phyloP scores from a whole-genome alignment of 345 rosid genomes.

The Eucalyptus shirleyi region DNA sequence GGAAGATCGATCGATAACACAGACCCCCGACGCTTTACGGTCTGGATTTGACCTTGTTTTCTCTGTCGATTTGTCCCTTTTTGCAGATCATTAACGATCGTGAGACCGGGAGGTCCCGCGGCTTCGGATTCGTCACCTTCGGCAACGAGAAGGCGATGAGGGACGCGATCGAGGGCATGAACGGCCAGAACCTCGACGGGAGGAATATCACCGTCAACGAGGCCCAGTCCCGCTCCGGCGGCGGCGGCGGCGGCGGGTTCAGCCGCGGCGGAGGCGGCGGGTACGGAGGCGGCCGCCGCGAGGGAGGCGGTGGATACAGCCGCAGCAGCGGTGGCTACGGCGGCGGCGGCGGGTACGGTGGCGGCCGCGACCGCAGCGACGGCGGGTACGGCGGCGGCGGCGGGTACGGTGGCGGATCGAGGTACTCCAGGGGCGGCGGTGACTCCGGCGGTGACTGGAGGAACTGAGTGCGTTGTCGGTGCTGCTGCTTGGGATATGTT shows the following conservation, averaged over 20 bases:
- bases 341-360: slow-evolving; percentile 15
- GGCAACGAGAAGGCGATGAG: slow-evolving; percentile 66
- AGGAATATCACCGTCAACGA: slow-evolving; percentile 75
- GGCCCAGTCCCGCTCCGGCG: slow-evolving; percentile 64
- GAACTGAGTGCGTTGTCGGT: neutral
- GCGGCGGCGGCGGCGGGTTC: slow-evolving; percentile 34
- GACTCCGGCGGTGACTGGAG: slow-evolving; percentile 21
- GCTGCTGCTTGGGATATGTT: neutral
- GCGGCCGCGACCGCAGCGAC: slow-evolving; percentile 11
- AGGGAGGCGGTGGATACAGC: slow-evolving; percentile 21
- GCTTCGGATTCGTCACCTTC: slow-evolving; percentile 86
- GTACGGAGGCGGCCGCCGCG: slow-evolving; percentile 21
- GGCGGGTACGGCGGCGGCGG: slow-evolving; percentile 22
- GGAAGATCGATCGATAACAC: slow-evolving; percentile 45
- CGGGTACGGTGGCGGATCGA: neutral
- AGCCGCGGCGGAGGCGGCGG: slow-evolving; percentile 37
- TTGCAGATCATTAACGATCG: slow-evolving; percentile 66
- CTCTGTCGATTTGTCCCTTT: neutral
- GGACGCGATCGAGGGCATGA: slow-evolving; percentile 85
- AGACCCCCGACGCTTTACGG: neutral
- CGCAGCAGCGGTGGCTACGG: slow-evolving; percentile 25
- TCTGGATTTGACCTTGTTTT: neutral
- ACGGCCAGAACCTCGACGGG: slow-evolving; percentile 76
- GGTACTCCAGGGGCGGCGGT: slow-evolving; percentile 21
- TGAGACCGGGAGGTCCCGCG: slow-evolving; percentile 78